These are phyloP conservation scores for Conticribra weissflogii DNA, from an alignment of 108 stramenopile genomes.

Conservation along the genomic window DNA sequence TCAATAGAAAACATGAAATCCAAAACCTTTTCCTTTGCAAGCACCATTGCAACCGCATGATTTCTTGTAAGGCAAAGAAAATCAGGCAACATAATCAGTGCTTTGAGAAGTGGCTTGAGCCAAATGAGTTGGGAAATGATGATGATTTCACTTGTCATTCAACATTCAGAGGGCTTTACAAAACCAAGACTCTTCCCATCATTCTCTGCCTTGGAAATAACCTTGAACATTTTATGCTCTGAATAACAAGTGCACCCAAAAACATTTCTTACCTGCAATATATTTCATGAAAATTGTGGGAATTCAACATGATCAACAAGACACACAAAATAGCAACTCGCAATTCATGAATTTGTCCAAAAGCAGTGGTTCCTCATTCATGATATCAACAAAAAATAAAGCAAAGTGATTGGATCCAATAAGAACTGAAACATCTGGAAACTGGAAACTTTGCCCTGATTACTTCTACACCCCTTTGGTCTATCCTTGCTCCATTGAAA, in stretches of 20 bases:
- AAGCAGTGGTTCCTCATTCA: neutral
- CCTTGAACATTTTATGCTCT: neutral
- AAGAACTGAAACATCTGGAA: neutral
- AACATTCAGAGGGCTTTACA: conserved; percentile 2
- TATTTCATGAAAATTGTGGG: neutral
- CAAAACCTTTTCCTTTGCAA: neutral
- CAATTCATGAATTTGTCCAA: neutral
- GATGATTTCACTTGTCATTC: neutral
- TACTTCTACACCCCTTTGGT: neutral
- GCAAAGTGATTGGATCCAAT: neutral
- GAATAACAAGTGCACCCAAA: neutral
- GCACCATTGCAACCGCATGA: neutral
- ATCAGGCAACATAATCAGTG: neutral
- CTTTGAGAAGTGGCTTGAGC: neutral
- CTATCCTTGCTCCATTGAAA: neutral
- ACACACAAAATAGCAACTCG: neutral
- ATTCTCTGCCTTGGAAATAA: neutral
- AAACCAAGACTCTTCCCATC: neutral
- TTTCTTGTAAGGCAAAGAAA: neutral
- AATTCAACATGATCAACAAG: neutral
- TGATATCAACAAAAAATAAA: neutral
- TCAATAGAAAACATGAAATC: neutral
- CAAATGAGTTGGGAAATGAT: neutral
- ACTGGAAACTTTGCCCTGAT: neutral
- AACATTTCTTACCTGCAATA: neutral